phyloP scores from a whole-genome alignment of 805 yeast species.

The Starmerella vaccinii region DNA sequence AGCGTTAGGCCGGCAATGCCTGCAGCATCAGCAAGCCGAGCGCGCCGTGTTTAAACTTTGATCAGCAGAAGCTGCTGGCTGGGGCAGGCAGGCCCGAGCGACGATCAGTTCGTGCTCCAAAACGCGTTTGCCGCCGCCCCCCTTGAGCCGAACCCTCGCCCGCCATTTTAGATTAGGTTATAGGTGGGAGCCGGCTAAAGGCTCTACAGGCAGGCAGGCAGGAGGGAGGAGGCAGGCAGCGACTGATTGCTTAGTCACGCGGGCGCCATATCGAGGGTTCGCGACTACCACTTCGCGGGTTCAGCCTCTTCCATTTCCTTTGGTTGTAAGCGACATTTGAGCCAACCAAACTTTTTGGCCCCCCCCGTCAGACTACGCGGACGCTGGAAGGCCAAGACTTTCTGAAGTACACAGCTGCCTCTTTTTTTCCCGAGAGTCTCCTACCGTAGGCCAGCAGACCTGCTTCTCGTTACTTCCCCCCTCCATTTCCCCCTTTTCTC shows the following conservation, averaged over 20 bases:
- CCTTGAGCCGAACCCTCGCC: neutral
- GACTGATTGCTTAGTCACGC: neutral
- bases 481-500: neutral
- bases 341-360: neutral
- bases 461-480: neutral
- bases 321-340: neutral
- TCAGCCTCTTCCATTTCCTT: constrained; percentile 5
- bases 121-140: constrained; percentile 1
- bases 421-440: too few species aligned
- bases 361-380: neutral
- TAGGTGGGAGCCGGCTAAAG: neutral
- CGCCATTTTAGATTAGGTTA: constrained; percentile 1
- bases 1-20: too few species aligned
- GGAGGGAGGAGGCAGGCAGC: too few species aligned
- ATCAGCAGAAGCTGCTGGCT: too few species aligned
- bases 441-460: constrained; percentile 2
- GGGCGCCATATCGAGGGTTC: constrained; percentile 1
- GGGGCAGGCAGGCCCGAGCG: too few species aligned
- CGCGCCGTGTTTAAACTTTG: too few species aligned
- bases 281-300: neutral
- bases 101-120: too few species aligned
- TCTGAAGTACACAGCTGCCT: too few species aligned
- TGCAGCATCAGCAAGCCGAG: too few species aligned
- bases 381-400: neutral
- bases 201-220: neutral